phyloP scores from a whole-genome alignment of 495 filamentous ascomycete species.

The Annulohypoxylon nitens region DNA sequence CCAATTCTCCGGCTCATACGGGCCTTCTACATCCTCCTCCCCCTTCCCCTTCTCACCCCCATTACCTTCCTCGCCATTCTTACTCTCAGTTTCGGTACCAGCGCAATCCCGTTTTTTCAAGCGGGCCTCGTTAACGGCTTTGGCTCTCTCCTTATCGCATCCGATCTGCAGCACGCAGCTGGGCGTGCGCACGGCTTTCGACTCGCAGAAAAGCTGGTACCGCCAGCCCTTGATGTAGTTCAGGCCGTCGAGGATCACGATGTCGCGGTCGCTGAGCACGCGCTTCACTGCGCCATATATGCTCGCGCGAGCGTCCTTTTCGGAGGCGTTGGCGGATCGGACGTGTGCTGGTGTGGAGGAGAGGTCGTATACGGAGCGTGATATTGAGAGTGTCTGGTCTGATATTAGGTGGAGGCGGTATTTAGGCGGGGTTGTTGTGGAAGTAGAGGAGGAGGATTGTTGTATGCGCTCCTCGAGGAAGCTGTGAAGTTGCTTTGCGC shows the following conservation, averaged over 20 bases:
- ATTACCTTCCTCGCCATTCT: not conserved
- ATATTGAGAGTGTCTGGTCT: slow-evolving; percentile 73
- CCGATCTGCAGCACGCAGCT: slow-evolving; percentile 91
- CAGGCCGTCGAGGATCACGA: slow-evolving; percentile 89
- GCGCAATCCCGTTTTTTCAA: slow-evolving; percentile 41
- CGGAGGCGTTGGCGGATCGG: slow-evolving; percentile 70
- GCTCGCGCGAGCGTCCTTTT: slow-evolving; percentile 93
- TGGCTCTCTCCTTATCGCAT: slow-evolving; percentile 75
- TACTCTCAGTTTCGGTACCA: not conserved
- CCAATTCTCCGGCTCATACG: slow-evolving; percentile 77
- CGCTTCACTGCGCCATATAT: slow-evolving; percentile 89
- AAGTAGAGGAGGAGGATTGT: slow-evolving; percentile 18
- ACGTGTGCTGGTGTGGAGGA: slow-evolving; percentile 62
- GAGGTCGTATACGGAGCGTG: slow-evolving; percentile 73
- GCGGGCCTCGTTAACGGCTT: slow-evolving; percentile 68
- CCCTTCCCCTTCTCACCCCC: slow-evolving; percentile 24
- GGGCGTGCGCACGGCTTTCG: slow-evolving; percentile 85
- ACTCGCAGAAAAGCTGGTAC: slow-evolving; percentile 95
- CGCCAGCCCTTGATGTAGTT: slow-evolving; percentile 99
- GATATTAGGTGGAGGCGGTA: slow-evolving; percentile 76
- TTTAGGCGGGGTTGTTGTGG: slow-evolving; percentile 53
- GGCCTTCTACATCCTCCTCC: slow-evolving; percentile 56
- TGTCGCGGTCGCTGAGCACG: slow-evolving; percentile 77
- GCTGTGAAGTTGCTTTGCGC: slow-evolving; percentile 79
- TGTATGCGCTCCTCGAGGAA: slow-evolving; percentile 72